A percentile compares a stretch with the other conserved stretches of the same genome.
Evolutionary conservation across 805 yeast genomes (phyloP).

Genomic region (Myxozyma melibiosi): DNA sequence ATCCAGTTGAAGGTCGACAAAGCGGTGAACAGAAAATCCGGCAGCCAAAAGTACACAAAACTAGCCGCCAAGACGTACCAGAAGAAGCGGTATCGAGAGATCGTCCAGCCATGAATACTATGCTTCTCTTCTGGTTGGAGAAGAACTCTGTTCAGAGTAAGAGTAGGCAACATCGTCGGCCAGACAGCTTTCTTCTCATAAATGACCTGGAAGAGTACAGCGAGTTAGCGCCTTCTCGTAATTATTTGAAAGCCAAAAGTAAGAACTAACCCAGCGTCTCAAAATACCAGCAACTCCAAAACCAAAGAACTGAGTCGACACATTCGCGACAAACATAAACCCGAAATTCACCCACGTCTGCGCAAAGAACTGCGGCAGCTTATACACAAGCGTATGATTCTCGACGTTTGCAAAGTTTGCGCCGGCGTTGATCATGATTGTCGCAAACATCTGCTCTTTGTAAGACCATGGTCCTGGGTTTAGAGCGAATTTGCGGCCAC

Average conservation of each 20-base stretch:
- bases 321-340: constrained; percentile 54
- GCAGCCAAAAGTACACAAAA: constrained; percentile 67
- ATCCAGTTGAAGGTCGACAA: constrained; percentile 65
- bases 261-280: constrained; percentile 39
- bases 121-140: constrained; percentile 40
- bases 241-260: constrained; percentile 34
- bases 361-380: constrained; percentile 40
- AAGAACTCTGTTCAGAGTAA: constrained; percentile 58
- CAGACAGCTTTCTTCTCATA: constrained; percentile 63
- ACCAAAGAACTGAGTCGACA: constrained; percentile 65
- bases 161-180: constrained; percentile 65
- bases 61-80: constrained; percentile 46
- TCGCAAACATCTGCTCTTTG: constrained; percentile 64
- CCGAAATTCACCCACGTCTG: constrained; percentile 43
- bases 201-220: too few species aligned
- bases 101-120: constrained; percentile 59
- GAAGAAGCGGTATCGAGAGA: constrained; percentile 56
- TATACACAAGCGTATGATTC: constrained; percentile 45
- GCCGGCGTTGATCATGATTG: constrained; percentile 42
- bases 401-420: constrained; percentile 43
- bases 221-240: too few species aligned
- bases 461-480: constrained; percentile 63
- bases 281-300: constrained; percentile 52
- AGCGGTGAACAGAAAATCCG: constrained; percentile 63
- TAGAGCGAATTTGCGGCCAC: constrained; percentile 46